These are phyloP conservation scores for Inga laurina DNA, from an alignment of 306 rosid species.

Conservation along the genomic window DNA sequence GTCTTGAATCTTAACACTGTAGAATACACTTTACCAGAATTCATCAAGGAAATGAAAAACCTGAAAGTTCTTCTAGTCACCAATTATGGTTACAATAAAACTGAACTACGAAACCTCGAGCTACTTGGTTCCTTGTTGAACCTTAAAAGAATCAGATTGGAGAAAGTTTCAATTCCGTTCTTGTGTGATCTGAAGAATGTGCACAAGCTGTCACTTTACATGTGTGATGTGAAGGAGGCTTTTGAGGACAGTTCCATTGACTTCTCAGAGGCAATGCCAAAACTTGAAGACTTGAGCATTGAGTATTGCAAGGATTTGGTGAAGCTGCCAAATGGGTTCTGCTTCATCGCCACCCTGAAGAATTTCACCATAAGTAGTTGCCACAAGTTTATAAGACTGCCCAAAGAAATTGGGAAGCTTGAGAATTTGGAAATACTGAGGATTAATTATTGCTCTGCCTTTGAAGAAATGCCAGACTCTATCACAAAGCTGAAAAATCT, in stretches of 20 bases:
- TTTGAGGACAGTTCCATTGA: not conserved
- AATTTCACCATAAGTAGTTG: not conserved
- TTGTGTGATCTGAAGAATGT: not conserved
- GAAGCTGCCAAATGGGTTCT: not conserved
- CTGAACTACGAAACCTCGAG: not conserved
- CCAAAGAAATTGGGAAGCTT: not conserved
- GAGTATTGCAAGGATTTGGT: not conserved
- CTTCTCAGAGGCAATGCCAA: not conserved
- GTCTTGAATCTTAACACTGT: not conserved
- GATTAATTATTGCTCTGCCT: not conserved
- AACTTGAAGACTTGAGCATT: not conserved
- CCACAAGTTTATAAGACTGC: not conserved
- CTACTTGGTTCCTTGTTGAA: not conserved
- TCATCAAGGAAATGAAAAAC: not conserved
- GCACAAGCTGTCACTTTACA: not conserved
- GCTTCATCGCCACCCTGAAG: not conserved
- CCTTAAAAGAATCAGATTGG: not conserved
- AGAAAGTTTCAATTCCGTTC: not conserved
- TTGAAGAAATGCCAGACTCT: not conserved
- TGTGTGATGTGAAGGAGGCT: not conserved
- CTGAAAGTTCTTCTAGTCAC: not conserved
- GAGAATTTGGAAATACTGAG: not conserved
- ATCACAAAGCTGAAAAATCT: not conserved
- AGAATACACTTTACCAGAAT: not conserved
- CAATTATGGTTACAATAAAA: not conserved